phyloP scores from a whole-genome alignment of 164 flowering plant genomes.

The Macadamia integrifolia region DNA sequence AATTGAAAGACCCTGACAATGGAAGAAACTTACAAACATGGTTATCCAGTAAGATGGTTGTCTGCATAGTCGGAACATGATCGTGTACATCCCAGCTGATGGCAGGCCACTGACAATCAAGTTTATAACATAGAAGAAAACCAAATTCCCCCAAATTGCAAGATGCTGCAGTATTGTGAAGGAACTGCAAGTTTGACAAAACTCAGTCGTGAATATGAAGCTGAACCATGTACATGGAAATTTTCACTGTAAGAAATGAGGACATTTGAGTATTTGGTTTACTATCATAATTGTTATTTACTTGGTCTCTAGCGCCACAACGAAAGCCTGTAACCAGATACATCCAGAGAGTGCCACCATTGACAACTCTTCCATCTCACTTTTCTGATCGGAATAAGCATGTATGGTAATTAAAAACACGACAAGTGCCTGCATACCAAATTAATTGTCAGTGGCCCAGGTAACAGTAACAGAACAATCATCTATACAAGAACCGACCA shows the following conservation, averaged over 20 bases:
- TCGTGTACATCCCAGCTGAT: constrained; percentile 86
- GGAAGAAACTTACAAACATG: constrained; percentile 59
- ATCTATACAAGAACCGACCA: neutral
- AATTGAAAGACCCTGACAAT: neutral
- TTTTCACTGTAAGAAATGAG: neutral
- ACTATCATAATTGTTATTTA: constrained; percentile 14
- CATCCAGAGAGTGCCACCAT: constrained; percentile 99
- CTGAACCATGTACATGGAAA: neutral
- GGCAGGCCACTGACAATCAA: constrained; percentile 78
- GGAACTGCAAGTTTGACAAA: constrained; percentile 50
- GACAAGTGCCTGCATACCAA: constrained; percentile 68
- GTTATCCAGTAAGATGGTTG: constrained; percentile 94
- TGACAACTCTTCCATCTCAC: constrained; percentile 89
- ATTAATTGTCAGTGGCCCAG: neutral
- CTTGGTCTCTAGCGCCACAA: constrained; percentile 86
- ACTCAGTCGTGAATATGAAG: neutral
- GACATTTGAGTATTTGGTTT: neutral
- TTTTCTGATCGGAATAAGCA: constrained; percentile 78
- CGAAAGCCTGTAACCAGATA: constrained; percentile 98
- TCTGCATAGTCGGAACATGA: constrained; percentile 85
- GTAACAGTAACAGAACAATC: neutral
- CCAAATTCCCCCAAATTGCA: constrained; percentile 93
- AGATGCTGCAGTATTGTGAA: constrained; percentile 86
- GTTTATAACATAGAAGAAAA: constrained; percentile 76
- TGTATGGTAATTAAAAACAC: constrained; percentile 80